These are phyloP conservation scores for Helianthus tuberosus DNA, from an alignment of 129 eudicot genomes.

Conservation along the genomic window DNA sequence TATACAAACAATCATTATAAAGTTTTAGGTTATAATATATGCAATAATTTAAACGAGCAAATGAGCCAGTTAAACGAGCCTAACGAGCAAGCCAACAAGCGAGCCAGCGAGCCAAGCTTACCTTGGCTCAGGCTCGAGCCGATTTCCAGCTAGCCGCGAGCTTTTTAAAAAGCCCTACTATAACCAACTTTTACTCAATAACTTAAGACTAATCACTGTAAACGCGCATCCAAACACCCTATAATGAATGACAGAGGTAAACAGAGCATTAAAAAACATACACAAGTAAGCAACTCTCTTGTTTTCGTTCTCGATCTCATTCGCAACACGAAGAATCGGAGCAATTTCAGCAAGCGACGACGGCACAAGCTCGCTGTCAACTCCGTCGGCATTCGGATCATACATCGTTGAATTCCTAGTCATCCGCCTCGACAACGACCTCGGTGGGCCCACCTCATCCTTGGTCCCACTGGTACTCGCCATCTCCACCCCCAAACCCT, in stretches of 20 bases:
- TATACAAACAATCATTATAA: neutral
- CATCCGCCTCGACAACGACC: conserved; percentile 56
- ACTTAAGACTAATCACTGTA: neutral
- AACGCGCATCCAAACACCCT: conserved; percentile 7
- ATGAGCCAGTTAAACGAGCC: too few species aligned
- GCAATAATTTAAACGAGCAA: too few species aligned
- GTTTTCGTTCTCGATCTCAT: conserved; percentile 81
- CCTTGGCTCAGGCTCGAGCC: too few species aligned
- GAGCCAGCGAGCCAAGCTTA: too few species aligned
- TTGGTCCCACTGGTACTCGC: conserved; percentile 93
- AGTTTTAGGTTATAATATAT: too few species aligned
- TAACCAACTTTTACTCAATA: neutral
- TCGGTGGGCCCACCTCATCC: conserved; percentile 58
- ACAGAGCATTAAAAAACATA: conserved; percentile 36
- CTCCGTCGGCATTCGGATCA: conserved; percentile 59
- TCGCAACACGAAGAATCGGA: conserved; percentile 92
- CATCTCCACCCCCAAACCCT: conserved; percentile 39
- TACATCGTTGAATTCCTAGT: conserved; percentile 54
- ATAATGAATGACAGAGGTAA: neutral
- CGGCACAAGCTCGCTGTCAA: conserved; percentile 92
- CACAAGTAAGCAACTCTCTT: conserved; percentile 90
- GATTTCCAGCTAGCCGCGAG: too few species aligned
- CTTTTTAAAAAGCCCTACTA: too few species aligned
- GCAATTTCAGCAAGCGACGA: conserved; percentile 83
- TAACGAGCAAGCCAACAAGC: too few species aligned